Base-by-base conservation (phyloP, 768 basidiomycete species). In the Tephrocybe rancida region DNA sequence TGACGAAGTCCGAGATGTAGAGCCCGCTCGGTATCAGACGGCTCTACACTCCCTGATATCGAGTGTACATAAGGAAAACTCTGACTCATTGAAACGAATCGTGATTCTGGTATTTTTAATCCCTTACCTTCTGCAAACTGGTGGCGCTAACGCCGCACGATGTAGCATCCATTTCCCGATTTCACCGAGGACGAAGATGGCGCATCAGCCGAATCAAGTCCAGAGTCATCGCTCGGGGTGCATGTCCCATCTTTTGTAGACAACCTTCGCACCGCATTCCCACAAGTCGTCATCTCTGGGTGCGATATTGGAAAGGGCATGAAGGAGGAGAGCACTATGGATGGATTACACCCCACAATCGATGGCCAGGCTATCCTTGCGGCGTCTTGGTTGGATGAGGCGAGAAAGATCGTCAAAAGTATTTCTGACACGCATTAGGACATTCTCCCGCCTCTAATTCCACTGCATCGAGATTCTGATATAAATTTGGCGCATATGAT, bases 331-430 rank as follows among this genome's bases (percentile, higher is more conserved):
- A 7, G 27, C 43, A 55, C 48, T 25, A 55, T 55, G 49, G 54
- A 55, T 41, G 54, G 54, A 8, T 34, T 55, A n/a, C 48, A 55
- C 29, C 54, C 54, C 7, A 55, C 48, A 25, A 27, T 39, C 34
- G 22, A 49, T 4, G 54, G 54, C 24, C 54, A 50, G 22, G 34
- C 32, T 11, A 50, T 55, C 43, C 48, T 55, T 18, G 47, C 32
- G 11, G 19, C 27, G 18, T 42, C 29, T 34, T 55, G 54, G 47
- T 39, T 45, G 24, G 19, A 54, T 24, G 42, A 34, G 21, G 35
- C 4, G n/a, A 53, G 37, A 26, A 9, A 19, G 29, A 53, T 53
- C 3, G 38, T 30, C n/a, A 47, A 35, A 32, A 32, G 30, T 32
- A 32, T 32, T 13, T 32, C 30, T 32, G n/a, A n/a, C n/a, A n/a